Base-by-base conservation (phyloP, 2,329 filamentous ascomycete genomes). In the Diaporthe caulivora region DNA sequence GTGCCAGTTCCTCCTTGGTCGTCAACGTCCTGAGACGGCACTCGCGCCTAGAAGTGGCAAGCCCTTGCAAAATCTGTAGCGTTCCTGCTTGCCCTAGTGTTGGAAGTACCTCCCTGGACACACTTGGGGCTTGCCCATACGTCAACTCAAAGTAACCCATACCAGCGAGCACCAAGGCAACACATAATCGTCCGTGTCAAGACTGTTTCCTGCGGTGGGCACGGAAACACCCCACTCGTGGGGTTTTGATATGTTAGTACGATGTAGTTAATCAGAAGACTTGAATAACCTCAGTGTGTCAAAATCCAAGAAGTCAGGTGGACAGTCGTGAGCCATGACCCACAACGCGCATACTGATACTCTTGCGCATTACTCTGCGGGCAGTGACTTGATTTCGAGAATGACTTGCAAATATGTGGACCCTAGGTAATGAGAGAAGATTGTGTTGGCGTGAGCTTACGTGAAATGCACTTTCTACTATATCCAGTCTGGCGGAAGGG, bases 221-320 rank as follows among this genome's bases (percentile, higher is more conserved):
- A 88, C 53, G 42, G 92, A 82, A 76, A 92, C 90, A 2, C 90
- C 91, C 29, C 83, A 72, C 76, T 88, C 87, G 77, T 91, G 92
- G 17, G 75, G 88, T 92, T 4, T 81, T 79, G 0, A 92, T 87
- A 58, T 84, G 85, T 2, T 83, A 82, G 80, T 87, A 86, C 51
- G 83, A 79, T 91, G 92, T 74, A 91, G 91, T 0, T 49, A 75
- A 75, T 92, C 34, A 34, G 9, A 88, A 51, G 85, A 91, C 0
- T 77, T 77, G 0, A 76, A n/a, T 24, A 3, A 26, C 24, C 13
- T 2, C 49, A 26, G 4, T 15, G 49, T 53, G 17, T 53, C 6
- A 18, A 53, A 18, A 29, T 17, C 2, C 51, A 26, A n/a, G 29
- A 26, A 1, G 21, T 51, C 21, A 24, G 24, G 11, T 15, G 13